A percentile compares a stretch with the other conserved stretches of the same genome.
These are phyloP conservation scores for Yueomyces sinensis DNA, from an alignment of 805 yeast genomes.

Conservation along the genomic window DNA sequence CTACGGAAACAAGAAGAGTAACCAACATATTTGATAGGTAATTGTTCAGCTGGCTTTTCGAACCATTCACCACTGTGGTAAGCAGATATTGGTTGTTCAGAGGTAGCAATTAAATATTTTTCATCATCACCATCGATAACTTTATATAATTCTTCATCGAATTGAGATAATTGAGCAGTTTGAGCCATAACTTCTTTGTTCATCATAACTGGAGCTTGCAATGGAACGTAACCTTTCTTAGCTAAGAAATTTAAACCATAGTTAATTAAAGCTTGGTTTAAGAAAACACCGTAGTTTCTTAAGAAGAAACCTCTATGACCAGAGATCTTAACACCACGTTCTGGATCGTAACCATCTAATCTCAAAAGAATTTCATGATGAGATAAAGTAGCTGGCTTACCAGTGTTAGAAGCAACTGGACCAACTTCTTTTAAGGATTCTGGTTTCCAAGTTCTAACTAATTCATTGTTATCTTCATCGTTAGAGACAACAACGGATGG, in stretches of 20 bases:
- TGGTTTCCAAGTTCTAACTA: slow-evolving; percentile 82
- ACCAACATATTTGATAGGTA: slow-evolving; percentile 95
- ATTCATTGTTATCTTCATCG: slow-evolving; percentile 83
- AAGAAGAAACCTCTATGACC: slow-evolving; percentile 98
- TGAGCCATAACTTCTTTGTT: slow-evolving; percentile 99
- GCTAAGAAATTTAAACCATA: slow-evolving; percentile 83
- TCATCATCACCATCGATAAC: slow-evolving; percentile 96
- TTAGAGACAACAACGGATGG: slow-evolving; percentile 76
- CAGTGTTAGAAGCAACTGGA: slow-evolving; percentile 63
- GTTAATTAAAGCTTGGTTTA: slow-evolving; percentile 95
- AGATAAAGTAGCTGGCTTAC: slow-evolving; percentile 64
- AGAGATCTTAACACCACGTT: slow-evolving; percentile 92
- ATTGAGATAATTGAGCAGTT: slow-evolving; percentile 95
- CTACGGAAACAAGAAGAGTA: slow-evolving; percentile 98
- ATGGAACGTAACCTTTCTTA: slow-evolving; percentile 66
- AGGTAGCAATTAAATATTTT: slow-evolving; percentile 94
- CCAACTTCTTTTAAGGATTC: slow-evolving; percentile 47
- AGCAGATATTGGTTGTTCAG: slow-evolving; percentile 98
- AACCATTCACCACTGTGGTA: slow-evolving; percentile 98
- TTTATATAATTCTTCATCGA: slow-evolving; percentile 96
- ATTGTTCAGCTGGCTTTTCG: slow-evolving; percentile 91
- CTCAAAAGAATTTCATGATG: slow-evolving; percentile 93
- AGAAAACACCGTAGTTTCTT: slow-evolving; percentile 89
- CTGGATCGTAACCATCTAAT: slow-evolving; percentile 96
- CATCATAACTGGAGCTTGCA: slow-evolving; percentile 99